These are phyloP conservation scores for Hyphodiscus sp. DNA, from an alignment of 2,329 filamentous ascomycete species.

Conservation along the genomic window DNA sequence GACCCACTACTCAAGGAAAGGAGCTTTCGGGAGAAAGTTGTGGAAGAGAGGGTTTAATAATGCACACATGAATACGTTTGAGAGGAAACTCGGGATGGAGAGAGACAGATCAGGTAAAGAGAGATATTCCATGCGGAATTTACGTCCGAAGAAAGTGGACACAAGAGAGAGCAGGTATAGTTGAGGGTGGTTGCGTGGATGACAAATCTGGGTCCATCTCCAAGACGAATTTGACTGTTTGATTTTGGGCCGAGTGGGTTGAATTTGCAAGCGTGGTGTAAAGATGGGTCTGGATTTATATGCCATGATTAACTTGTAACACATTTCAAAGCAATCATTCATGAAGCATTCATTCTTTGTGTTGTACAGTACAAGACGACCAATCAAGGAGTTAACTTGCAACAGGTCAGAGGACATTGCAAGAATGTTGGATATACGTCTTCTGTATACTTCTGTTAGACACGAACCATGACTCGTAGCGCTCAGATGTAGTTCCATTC, in stretches of 20 bases:
- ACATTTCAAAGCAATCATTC: not conserved
- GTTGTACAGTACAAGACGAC: too few relatives aligned
- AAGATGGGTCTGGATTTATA: not conserved
- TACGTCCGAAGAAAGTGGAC: conserved; percentile 12
- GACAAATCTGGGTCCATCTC: not conserved
- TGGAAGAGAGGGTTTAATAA: conserved; percentile 29
- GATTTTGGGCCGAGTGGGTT: not conserved
- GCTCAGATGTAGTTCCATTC: not conserved
- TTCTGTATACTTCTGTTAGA: too few relatives aligned
- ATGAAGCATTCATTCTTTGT: not conserved
- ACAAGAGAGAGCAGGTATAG: conserved; percentile 8
- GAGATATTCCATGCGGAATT: conserved; percentile 19
- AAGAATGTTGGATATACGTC: too few relatives aligned
- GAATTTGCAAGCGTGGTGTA: not conserved
- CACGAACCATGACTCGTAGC: too few relatives aligned
- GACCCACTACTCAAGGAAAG: conserved; percentile 18
- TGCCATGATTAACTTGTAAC: not conserved
- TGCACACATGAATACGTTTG: conserved; percentile 18
- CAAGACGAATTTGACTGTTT: too few relatives aligned
- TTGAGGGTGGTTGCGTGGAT: not conserved
- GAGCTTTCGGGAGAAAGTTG: conserved; percentile 19
- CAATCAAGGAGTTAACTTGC: too few relatives aligned
- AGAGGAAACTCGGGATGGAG: conserved; percentile 9
- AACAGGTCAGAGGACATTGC: too few relatives aligned
- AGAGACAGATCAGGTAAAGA: conserved; percentile 7